Base-by-base conservation (phyloP, 2,329 filamentous ascomycete species). In the Alternaria viburni region DNA sequence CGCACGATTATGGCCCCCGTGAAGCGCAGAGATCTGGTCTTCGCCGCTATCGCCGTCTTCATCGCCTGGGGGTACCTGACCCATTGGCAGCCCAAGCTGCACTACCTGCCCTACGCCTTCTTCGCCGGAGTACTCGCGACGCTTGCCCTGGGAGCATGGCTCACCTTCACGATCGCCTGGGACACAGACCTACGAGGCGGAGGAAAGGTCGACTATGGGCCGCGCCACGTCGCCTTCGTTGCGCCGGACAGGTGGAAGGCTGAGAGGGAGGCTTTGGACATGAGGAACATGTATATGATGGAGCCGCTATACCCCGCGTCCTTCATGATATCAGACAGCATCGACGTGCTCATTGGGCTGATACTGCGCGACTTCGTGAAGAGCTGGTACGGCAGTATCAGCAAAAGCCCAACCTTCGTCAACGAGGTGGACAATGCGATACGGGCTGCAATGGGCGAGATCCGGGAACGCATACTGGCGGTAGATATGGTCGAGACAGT, bases 371-470 rank as follows among this genome's bases (percentile, higher is more conserved):
- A 97, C 78, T 97, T 97, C 77, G 88, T 99, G 61, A 88, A 87
- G 61, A 90, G 90, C 50, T 99, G 96, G 96, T 98, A 97, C 79
- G 86, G 86, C 30, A 87, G 89, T 74, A 97, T 99, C 76, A 97
- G 93, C 82, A 86, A 85, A 66, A 93, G 91, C 73, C 89, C 90
- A 2, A 86, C 87, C 0, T 99, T 99, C 73, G 85, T 90, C 60
- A 91, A 97, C 77, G 91, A 97, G 80, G 90, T 98, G 61, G 95
- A 99, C 79, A 89, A 87, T 69, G 87, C 89, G 5, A 88, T 97
- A 68, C 89, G 96, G 49, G 82, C 87, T 63, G 93, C 92, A 12
- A 81, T 98, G 65, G 83, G 85, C 52, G 89, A 87, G 71, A 83
- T 98, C 65, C 87, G 89, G 62, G 91, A 93, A 74, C 88, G 90